Evolutionary conservation across 495 filamentous ascomycete species (phyloP), one percentile per base, ranked within the genome.

Genomic region (Choiromyces venosus): DNA sequence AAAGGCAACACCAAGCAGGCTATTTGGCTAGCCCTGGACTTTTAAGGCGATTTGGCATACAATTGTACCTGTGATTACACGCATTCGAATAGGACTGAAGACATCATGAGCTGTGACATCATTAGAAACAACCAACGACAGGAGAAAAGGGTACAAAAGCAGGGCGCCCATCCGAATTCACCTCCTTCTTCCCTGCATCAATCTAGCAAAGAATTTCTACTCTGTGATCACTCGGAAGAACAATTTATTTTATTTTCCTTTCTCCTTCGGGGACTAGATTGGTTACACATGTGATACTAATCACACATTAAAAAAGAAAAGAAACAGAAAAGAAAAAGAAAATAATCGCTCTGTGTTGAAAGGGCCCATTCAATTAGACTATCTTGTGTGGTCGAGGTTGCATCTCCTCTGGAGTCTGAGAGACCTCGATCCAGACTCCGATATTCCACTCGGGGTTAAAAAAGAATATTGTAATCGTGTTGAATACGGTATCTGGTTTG

Each of bases 91-190:
- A 10, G 25, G 52, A 25, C 52, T 33, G 52, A 5, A 6, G 52
- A 25, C 25, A 61, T 61, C 52, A 61, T 61, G 52, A 29, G 52
- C 10, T 3, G 52, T 61, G 52, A 61, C 52, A 61, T 61, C 52
- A 61, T 33, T 33, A 4, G 52, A 61, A 61, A 33, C 52, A 29
- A 5, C 25, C 52, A 16, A 16, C 10, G 52, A 12, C 12, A n/a
- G 52, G 16, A 61, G 25, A 29, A 33, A 14, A 33, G 52, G 9
- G 52, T 12, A 56, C 52, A 29, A 56, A 56, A 14, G 46, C 1
- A 56, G 52, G 52, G n/a, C n/a, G n/a, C 52, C 52, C 52, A 56
- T 56, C 52, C 52, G 52, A 56, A 56, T 29, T 56, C 52, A 56
- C n/a, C n/a, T 21, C 52, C n/a, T 1, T 10, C 52, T 56, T 56